A percentile compares a stretch with the other conserved stretches of the same genome.
Conservation (phyloP, 2,329 filamentous ascomycete species). For the Incumbomyces lentus region DNA sequence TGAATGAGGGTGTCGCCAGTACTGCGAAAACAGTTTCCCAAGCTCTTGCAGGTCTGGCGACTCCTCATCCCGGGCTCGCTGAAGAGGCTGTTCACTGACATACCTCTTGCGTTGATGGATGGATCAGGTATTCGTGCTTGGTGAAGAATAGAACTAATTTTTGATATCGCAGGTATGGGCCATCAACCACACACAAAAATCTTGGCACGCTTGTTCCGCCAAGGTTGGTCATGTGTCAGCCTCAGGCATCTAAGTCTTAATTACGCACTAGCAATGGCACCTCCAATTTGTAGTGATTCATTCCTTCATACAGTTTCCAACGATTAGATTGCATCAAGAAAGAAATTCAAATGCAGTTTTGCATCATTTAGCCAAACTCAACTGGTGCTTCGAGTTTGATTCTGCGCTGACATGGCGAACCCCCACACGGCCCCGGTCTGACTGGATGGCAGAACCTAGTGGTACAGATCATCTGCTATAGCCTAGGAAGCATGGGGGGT, state of each 20-base stretch:
- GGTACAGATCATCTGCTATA: too few species aligned
- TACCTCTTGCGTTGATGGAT: slow-evolving; percentile 14
- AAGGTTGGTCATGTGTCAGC: neutral
- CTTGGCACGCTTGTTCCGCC: neutral
- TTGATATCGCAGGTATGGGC: neutral
- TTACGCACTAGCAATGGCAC: neutral
- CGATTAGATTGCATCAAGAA: too few species aligned
- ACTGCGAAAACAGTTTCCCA: slow-evolving; percentile 12
- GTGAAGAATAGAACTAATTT: neutral
- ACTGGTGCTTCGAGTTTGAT: too few species aligned
- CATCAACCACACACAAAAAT: neutral
- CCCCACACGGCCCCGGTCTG: too few species aligned
- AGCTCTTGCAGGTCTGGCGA: slow-evolving; percentile 7
- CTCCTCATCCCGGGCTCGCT: slow-evolving; percentile 22
- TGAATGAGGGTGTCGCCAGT: slow-evolving; percentile 18
- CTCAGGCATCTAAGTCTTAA: neutral
- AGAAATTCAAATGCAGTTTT: too few species aligned
- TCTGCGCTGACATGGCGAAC: too few species aligned
- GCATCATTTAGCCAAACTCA: too few species aligned
- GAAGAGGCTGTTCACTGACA: slow-evolving; percentile 18
- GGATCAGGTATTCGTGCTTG: neutral
- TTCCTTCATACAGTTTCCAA: too few species aligned
- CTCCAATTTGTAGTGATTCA: too few species aligned
- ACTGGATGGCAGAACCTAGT: too few species aligned
- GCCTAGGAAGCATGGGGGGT: too few species aligned